phyloP scores from a whole-genome alignment of 2,329 filamentous ascomycete genomes.

The Fusarium anguioides region DNA sequence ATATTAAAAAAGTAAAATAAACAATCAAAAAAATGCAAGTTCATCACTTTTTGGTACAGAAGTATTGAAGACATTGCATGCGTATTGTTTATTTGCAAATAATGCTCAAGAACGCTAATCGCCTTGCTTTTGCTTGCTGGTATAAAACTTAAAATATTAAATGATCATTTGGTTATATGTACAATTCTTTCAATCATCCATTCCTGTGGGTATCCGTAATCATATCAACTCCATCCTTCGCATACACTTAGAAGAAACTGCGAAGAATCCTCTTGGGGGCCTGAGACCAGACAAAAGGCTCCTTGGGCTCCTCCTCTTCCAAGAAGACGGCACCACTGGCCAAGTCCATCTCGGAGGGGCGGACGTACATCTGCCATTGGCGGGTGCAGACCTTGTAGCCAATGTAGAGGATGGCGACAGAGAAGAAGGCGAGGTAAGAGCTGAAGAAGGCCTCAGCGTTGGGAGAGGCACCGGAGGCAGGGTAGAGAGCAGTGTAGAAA shows the following conservation, averaged over 20 bases:
- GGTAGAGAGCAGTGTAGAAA: slow-evolving; percentile 74
- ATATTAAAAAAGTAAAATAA: too few relatives aligned
- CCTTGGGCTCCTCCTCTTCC: slow-evolving; percentile 81
- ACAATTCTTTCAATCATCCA: slow-evolving; percentile 25
- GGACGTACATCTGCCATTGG: slow-evolving; percentile 69
- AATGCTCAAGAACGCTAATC: slow-evolving; percentile 31
- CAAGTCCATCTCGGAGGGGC: slow-evolving; percentile 82
- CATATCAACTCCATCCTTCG: slow-evolving; percentile 20
- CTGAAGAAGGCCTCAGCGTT: slow-evolving; percentile 77
- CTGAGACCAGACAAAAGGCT: slow-evolving; percentile 74
- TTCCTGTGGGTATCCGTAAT: slow-evolving; percentile 38
- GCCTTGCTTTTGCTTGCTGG: slow-evolving; percentile 29
- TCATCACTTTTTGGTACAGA: background rate
- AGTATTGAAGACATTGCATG: slow-evolving; percentile 4
- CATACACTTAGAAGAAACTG: slow-evolving; percentile 37
- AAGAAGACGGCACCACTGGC: slow-evolving; percentile 82
- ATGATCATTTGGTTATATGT: slow-evolving; percentile 32
- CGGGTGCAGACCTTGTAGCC: slow-evolving; percentile 79
- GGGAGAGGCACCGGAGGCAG: slow-evolving; percentile 72
- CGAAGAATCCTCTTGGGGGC: slow-evolving; percentile 39
- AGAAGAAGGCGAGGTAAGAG: slow-evolving; percentile 75
- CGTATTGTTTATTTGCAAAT: slow-evolving; percentile 33
- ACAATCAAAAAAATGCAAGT: background rate
- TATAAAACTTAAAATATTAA: slow-evolving; percentile 31
- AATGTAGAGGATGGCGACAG: slow-evolving; percentile 75